A percentile compares a stretch with the other conserved stretches of the same genome.
Conservation (phyloP, 257 asterid genomes). For the Fraxinus quadrangulata region DNA sequence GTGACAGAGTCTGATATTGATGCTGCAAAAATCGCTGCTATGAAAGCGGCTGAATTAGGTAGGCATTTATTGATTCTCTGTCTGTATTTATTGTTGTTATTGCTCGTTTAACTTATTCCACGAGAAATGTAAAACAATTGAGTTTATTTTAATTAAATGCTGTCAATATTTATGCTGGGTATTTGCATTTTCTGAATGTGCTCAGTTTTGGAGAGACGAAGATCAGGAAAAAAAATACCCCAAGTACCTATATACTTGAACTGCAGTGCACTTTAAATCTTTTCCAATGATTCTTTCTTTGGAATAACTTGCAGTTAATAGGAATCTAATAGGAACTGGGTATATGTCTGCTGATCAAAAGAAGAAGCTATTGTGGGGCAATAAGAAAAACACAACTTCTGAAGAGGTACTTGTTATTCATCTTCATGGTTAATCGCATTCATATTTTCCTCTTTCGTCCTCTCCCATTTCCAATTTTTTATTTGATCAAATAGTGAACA, state of each 20-base stretch:
- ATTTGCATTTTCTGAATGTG: not conserved
- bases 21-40: slow-evolving; percentile 91
- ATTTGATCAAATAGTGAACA: slow-evolving; percentile 4
- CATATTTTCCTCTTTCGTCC: slow-evolving; percentile 5
- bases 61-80: slow-evolving; percentile 13
- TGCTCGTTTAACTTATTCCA: not conserved
- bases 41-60: slow-evolving; percentile 98
- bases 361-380: slow-evolving; percentile 99
- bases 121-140: not conserved
- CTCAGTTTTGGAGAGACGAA: not conserved
- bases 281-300: slow-evolving; percentile 24
- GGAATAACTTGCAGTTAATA: slow-evolving; percentile 60
- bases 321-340: slow-evolving; percentile 89
- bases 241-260: not conserved
- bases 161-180: not conserved
- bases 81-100: not conserved
- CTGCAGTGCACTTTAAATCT: slow-evolving; percentile 10
- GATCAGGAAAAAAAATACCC: not conserved
- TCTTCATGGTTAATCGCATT: not conserved
- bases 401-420: slow-evolving; percentile 70
- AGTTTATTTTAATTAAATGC: not conserved
- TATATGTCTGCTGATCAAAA: slow-evolving; percentile 93
- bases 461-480: slow-evolving; percentile 8
- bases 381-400: slow-evolving; percentile 62
- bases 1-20: slow-evolving; percentile 83